These are phyloP conservation scores for Colletotrichum sp. DNA, from an alignment of 2,329 filamentous ascomycete genomes.

Conservation along the genomic window DNA sequence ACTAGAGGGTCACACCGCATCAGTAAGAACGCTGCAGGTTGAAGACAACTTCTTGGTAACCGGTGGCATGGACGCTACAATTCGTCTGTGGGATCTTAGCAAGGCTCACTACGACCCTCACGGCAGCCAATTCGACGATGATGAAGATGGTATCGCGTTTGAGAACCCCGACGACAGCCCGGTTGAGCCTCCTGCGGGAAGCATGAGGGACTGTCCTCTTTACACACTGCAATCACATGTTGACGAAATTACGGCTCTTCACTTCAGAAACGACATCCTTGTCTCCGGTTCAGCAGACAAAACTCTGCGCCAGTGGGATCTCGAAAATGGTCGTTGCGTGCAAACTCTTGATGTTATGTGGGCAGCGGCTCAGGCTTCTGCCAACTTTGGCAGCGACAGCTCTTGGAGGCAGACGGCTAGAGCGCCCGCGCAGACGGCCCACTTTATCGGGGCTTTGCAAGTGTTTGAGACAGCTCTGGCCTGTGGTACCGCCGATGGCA, in stretches of 20 bases:
- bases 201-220: constrained; percentile 88
- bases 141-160: constrained; percentile 72
- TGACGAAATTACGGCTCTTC: constrained; percentile 90
- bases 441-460: constrained; percentile 94
- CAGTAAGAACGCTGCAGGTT: constrained; percentile 89
- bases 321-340: constrained; percentile 95
- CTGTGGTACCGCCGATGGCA: constrained; percentile 95
- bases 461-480: constrained; percentile 96
- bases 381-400: constrained; percentile 65
- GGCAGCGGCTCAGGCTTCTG: constrained; percentile 90
- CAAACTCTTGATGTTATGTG: constrained; percentile 98
- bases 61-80: constrained; percentile 92
- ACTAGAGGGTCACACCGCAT: constrained; percentile 92
- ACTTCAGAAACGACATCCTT: constrained; percentile 87
- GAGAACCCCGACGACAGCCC: constrained; percentile 71
- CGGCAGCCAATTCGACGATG: constrained; percentile 60
- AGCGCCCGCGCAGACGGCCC: constrained; percentile 69
- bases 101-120: constrained; percentile 82
- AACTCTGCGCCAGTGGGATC: constrained; percentile 95
- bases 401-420: constrained; percentile 77
- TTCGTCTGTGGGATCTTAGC: constrained; percentile 93
- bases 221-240: constrained; percentile 89
- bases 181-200: constrained; percentile 75
- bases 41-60: constrained; percentile 96
- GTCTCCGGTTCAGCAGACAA: constrained; percentile 98